A percentile compares a stretch with the other conserved stretches of the same genome.
Evolutionary conservation across 2,329 filamentous ascomycete genomes (phyloP).

Genomic region (Trichoderma atroviride): DNA sequence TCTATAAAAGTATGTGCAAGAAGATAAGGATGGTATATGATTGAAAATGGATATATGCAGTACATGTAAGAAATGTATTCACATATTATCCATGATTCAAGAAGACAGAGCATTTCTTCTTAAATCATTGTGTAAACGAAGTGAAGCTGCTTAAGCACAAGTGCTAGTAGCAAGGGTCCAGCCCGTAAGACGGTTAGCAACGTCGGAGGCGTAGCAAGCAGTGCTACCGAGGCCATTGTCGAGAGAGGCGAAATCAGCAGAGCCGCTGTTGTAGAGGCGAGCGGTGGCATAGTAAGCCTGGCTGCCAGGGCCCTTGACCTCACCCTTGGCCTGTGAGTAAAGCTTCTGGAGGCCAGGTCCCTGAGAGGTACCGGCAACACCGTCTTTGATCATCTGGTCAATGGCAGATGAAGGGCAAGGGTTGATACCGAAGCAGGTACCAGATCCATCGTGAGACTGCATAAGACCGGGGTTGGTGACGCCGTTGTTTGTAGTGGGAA

Average conservation of each 20-base stretch:
- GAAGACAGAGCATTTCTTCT: neutral
- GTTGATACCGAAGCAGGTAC: slow-evolving; percentile 43
- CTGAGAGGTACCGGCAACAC: slow-evolving; percentile 44
- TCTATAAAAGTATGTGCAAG: neutral
- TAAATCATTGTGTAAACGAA: neutral
- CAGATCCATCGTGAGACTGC: slow-evolving; percentile 43
- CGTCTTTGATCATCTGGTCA: slow-evolving; percentile 45
- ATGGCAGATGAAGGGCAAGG: slow-evolving; percentile 36
- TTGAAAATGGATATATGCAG: neutral
- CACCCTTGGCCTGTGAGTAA: neutral
- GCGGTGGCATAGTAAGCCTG: slow-evolving; percentile 31
- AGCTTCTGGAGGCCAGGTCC: slow-evolving; percentile 44
- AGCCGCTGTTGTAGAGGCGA: slow-evolving; percentile 33
- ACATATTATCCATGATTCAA: neutral
- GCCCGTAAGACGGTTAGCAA: slow-evolving; percentile 33
- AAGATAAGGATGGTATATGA: neutral
- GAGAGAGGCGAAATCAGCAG: slow-evolving; percentile 32
- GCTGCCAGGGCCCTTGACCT: slow-evolving; percentile 5
- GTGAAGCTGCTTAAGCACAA: slow-evolving; percentile 12
- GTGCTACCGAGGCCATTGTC: slow-evolving; percentile 30
- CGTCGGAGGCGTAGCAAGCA: slow-evolving; percentile 32
- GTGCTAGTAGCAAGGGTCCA: slow-evolving; percentile 30
- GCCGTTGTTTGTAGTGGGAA: slow-evolving; percentile 45
- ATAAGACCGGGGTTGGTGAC: slow-evolving; percentile 49
- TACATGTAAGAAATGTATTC: neutral